phyloP scores from a whole-genome alignment of 208 protist genomes.

The Willaertia magna region DNA sequence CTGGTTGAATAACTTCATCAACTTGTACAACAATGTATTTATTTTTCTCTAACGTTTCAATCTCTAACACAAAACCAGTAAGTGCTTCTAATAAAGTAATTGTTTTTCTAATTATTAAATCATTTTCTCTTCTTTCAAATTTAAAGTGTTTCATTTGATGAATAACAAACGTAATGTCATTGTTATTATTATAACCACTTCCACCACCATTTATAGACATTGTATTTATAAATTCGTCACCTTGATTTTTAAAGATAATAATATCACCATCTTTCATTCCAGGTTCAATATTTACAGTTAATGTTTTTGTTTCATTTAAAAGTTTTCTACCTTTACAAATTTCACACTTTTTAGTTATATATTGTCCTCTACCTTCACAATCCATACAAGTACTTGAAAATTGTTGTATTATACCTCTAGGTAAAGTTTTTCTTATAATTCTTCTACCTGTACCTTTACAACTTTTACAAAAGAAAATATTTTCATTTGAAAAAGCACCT shows the following conservation, averaged over 20 bases:
- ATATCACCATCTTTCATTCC: slow-evolving; percentile 87
- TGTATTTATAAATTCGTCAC: slow-evolving; percentile 82
- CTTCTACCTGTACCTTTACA: slow-evolving; percentile 81
- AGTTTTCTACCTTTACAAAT: slow-evolving; percentile 83
- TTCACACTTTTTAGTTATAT: slow-evolving; percentile 74
- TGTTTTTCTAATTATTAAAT: slow-evolving; percentile 77
- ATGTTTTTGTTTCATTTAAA: slow-evolving; percentile 81
- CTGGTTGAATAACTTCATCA: slow-evolving; percentile 63
- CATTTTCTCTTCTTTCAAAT: slow-evolving; percentile 77
- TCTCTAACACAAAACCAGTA: slow-evolving; percentile 56
- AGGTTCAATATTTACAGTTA: slow-evolving; percentile 89
- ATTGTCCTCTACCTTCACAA: slow-evolving; percentile 79
- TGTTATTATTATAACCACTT: slow-evolving; percentile 68
- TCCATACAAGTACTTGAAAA: slow-evolving; percentile 73
- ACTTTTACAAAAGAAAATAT: slow-evolving; percentile 60
- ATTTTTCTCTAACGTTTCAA: slow-evolving; percentile 73
- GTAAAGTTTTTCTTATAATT: slow-evolving; percentile 67
- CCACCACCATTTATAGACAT: slow-evolving; percentile 89
- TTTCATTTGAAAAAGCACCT: slow-evolving; percentile 53
- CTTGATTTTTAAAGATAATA: slow-evolving; percentile 85
- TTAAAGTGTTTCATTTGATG: slow-evolving; percentile 60
- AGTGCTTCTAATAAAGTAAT: slow-evolving; percentile 83
- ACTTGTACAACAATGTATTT: slow-evolving; percentile 32
- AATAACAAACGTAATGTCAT: slow-evolving; percentile 93
- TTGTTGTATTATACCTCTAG: slow-evolving; percentile 91